Evolutionary conservation across 148 eudicot genomes (phyloP), one percentile per base, ranked within the genome.

Genomic region (Spergularia marina): DNA sequence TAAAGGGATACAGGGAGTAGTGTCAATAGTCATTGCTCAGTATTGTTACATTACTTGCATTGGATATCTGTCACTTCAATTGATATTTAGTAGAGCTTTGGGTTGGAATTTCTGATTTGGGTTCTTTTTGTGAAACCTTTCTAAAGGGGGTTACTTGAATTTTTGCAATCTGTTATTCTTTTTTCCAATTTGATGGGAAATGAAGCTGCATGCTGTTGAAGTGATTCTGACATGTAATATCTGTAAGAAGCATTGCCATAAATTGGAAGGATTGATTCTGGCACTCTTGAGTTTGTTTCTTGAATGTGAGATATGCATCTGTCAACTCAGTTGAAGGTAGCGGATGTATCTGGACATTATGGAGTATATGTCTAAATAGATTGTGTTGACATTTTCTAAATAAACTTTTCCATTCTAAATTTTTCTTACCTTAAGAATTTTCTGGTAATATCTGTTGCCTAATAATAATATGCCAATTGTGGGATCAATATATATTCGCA

Each of bases 401-500:
- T 12, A 17, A 36, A 65, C 15, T 65, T 65, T 0, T 65, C 8
- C 52, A 8, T 51, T 65, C 23, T 8, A 65, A 65, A 0, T 44
- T 65, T 23, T 10, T 51, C 54, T n/a, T 20, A 34, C 58, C 53
- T 30, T 12, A 40, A 53, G 20, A 69, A 25, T 40, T 14, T 53
- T 23, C 14, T 53, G 7, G 61, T n/a, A 30, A 4, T 70, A 64
- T 23, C 39, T 56, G 14, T 34, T 75, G 55, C 23, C 18, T 64
- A 30, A 61, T 25, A 49, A 71, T 70, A 40, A 2, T 30, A 70
- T 70, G 25, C 34, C 16, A 14, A 13, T 70, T 49, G 6, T 17
- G 47, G 59, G 53, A 70, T 72, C 69, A 67, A 67, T 76, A 52
- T 44, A 73, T 58, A 74, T 41, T 56, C 59, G 61, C 85, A 94